Conservation (phyloP, 352 stramenopile genomes). For the Pythium diclinum region DNA sequence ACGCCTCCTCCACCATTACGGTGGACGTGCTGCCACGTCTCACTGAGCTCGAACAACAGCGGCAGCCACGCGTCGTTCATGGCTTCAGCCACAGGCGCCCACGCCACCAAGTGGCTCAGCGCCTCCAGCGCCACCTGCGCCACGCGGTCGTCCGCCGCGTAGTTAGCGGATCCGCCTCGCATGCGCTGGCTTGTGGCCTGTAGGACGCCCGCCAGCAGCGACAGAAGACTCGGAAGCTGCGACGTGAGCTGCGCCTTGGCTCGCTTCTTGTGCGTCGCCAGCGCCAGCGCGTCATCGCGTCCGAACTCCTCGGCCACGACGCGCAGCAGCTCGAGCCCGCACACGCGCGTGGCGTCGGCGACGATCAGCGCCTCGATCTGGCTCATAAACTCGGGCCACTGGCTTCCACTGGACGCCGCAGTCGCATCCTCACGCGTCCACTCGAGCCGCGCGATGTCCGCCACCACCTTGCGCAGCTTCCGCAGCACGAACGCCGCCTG, state of each 20-base stretch:
- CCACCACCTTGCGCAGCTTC: conserved; percentile 71
- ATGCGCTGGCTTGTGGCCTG: conserved; percentile 41
- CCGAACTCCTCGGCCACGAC: conserved; percentile 74
- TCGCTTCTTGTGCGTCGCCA: conserved; percentile 45
- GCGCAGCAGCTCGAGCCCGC: conserved; percentile 52
- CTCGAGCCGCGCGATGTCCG: conserved; percentile 62
- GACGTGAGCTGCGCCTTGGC: conserved; percentile 39
- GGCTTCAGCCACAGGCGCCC: conserved; percentile 33
- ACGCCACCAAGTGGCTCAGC: conserved; percentile 49
- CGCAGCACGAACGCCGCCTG: conserved; percentile 57
- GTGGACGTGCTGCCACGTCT: conserved; percentile 28
- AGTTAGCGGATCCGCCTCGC: conserved; percentile 10
- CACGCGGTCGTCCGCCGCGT: conserved; percentile 29
- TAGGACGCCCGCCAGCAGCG: conserved; percentile 50
- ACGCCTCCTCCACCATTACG: background rate
- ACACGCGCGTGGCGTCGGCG: conserved; percentile 37
- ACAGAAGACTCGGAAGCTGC: conserved; percentile 48
- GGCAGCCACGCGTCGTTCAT: conserved; percentile 56
- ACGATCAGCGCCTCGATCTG: conserved; percentile 59
- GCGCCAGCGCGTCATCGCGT: conserved; percentile 53
- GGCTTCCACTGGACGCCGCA: conserved; percentile 9
- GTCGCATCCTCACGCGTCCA: conserved; percentile 29
- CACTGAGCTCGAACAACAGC: conserved; percentile 55
- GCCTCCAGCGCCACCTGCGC: conserved; percentile 52
- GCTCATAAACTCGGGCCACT: conserved; percentile 63